Conservation (phyloP, 805 yeast species). For the Torulaspora franciscae region DNA sequence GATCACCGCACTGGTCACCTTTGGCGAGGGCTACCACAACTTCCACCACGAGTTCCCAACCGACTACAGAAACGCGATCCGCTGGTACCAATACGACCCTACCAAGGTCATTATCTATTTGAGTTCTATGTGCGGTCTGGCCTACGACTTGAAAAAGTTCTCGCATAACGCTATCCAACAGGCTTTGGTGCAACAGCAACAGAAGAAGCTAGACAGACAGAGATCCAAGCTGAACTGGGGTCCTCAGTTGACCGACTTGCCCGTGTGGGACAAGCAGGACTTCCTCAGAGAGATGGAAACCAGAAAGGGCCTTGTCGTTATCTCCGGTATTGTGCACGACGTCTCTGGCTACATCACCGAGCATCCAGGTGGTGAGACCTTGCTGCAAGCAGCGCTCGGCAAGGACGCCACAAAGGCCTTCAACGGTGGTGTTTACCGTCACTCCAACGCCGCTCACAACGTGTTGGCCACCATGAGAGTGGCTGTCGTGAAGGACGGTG, state of each 20-base stretch:
- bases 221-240: constrained; percentile 71
- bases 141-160: constrained; percentile 69
- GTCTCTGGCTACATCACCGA: constrained; percentile 62
- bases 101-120: constrained; percentile 60
- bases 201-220: constrained; percentile 66
- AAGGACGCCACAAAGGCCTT: constrained; percentile 81
- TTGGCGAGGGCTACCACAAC: constrained; percentile 87
- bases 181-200: constrained; percentile 77
- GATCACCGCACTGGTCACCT: constrained; percentile 74
- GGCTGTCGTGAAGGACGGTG: constrained; percentile 67
- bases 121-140: constrained; percentile 60
- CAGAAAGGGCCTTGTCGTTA: constrained; percentile 57
- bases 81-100: constrained; percentile 86
- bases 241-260: constrained; percentile 56
- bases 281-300: constrained; percentile 49
- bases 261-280: constrained; percentile 67
- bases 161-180: constrained; percentile 79
- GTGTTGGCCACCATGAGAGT: constrained; percentile 77
- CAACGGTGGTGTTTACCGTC: constrained; percentile 82
- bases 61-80: constrained; percentile 81
- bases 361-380: constrained; percentile 82
- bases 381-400: constrained; percentile 65
- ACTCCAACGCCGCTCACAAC: constrained; percentile 82
- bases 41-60: constrained; percentile 90
- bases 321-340: constrained; percentile 77